Conservation (phyloP, 2,329 filamentous ascomycete genomes). For the Ascomycota sp. region DNA sequence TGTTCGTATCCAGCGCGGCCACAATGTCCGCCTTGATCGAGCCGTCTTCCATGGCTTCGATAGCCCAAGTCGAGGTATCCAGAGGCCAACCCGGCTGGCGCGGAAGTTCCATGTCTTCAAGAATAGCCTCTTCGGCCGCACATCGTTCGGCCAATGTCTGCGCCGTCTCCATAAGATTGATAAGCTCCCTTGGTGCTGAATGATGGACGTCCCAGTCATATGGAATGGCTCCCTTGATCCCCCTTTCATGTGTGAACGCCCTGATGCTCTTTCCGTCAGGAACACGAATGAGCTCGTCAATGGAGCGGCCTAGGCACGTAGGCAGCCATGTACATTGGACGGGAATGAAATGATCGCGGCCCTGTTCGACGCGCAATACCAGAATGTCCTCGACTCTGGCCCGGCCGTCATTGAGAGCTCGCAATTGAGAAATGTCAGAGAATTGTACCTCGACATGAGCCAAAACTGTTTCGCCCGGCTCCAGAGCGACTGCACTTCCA, state of each 20-base stretch:
- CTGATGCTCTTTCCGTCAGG: slow-evolving; percentile 58
- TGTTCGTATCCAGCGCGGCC: slow-evolving; percentile 55
- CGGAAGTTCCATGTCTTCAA: slow-evolving; percentile 31
- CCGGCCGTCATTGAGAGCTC: slow-evolving; percentile 48
- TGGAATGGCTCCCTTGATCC: slow-evolving; percentile 27
- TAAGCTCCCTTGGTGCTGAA: slow-evolving; percentile 74
- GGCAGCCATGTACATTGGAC: slow-evolving; percentile 61
- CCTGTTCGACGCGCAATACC: slow-evolving; percentile 63
- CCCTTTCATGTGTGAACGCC: slow-evolving; percentile 18
- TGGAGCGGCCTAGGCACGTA: slow-evolving; percentile 62
- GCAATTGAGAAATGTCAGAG: slow-evolving; percentile 39
- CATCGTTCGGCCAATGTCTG: slow-evolving; percentile 34
- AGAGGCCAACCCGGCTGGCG: slow-evolving; percentile 41
- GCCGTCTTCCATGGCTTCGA: slow-evolving; percentile 7
- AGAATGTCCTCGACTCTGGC: slow-evolving; percentile 63
- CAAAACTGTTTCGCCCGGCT: slow-evolving; percentile 66
- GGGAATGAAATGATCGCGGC: slow-evolving; percentile 81
- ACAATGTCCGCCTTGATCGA: slow-evolving; percentile 19
- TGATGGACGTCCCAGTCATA: slow-evolving; percentile 42
- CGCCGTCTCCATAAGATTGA: slow-evolving; percentile 69
- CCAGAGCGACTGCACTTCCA: slow-evolving; percentile 40
- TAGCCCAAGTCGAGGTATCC: slow-evolving; percentile 18
- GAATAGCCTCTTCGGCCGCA: slow-evolving; percentile 40
- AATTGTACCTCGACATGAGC: slow-evolving; percentile 50
- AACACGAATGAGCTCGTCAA: slow-evolving; percentile 75